Evolutionary conservation across 1,284 basidiomycete genomes (phyloP), one percentile per base, ranked within the genome.

Genomic region (Apiotrichum brassicae): DNA sequence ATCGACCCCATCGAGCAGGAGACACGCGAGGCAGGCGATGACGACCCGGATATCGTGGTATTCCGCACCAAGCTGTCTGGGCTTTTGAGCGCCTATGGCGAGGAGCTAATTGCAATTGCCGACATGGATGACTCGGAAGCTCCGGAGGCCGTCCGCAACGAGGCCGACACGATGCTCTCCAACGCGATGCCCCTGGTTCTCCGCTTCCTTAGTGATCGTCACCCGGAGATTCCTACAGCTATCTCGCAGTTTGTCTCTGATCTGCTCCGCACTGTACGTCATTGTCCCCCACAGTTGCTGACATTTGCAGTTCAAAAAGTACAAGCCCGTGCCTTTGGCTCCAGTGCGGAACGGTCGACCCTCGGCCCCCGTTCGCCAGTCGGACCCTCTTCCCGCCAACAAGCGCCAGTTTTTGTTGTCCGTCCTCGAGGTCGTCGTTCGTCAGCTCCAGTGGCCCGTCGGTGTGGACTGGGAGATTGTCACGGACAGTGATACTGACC

Each of bases 11-110:
- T 95, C 22, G 87, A 93, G 74, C 73, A 79, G 14, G 84, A 83
- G 66, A 93, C 88, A 7, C 78, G 85, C 33, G 40, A 42, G 7
- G 75, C 76, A 52, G 80, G 84, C 60, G 84, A 85, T 67, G 75
- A 78, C 20, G 79, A 80, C 51, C 79, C 84, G 1, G 83, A 81
- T 78, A 84, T 88, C 64, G 84, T 89, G 61, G 84, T 84, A 7
- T 97, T 95, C 73, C 78, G 93, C 39, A 92, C 94, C 67, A 84
- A 87, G 19, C 76, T 98, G 1, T 94, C 90, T 5, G 86, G 84
- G 59, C 75, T 97, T 36, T 75, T 95, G 39, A 91, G 93, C 62
- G 81, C 81, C 3, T 78, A 90, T 49, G 92, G 92, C 14, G 75
- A 85, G 23, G 94, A 98, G 70, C 73, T 95, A 47, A 78, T 83